These are phyloP conservation scores for Albugo laibachii DNA, from an alignment of 352 stramenopile genomes.

Conservation along the genomic window DNA sequence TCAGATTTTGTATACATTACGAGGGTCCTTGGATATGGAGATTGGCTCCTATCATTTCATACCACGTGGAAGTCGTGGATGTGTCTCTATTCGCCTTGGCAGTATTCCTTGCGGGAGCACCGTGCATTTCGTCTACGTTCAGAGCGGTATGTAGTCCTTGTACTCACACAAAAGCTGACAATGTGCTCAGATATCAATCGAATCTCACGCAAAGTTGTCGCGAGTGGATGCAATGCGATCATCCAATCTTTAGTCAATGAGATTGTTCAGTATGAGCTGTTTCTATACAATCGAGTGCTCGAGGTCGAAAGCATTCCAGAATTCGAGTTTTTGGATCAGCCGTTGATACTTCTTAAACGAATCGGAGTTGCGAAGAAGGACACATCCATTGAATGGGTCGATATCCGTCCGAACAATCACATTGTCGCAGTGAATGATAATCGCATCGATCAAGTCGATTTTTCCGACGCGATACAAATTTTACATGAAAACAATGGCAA, in stretches of 20 bases:
- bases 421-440: conserved; percentile 79
- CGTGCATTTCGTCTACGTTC: conserved; percentile 72
- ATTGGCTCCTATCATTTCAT: conserved; percentile 66
- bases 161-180: not conserved
- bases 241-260: conserved; percentile 67
- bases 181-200: conserved; percentile 57
- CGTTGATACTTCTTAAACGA: conserved; percentile 66
- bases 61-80: conserved; percentile 27
- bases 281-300: conserved; percentile 72
- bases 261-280: conserved; percentile 80
- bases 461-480: conserved; percentile 47
- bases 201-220: conserved; percentile 61
- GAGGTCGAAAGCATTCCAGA: conserved; percentile 73
- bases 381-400: conserved; percentile 62
- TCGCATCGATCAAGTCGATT: conserved; percentile 68
- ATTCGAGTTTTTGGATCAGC: conserved; percentile 76
- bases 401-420: conserved; percentile 61
- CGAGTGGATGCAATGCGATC: conserved; percentile 67
- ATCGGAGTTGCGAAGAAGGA: conserved; percentile 56
- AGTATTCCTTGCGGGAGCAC: conserved; percentile 39
- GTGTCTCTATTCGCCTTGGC: conserved; percentile 62
- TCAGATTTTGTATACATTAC: conserved; percentile 55
- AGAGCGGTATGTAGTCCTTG: conserved; percentile 23
- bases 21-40: conserved; percentile 48
- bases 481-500: conserved; percentile 75